Percentiles rank a stretch among this genome's conserved stretches.
phyloP scores from a whole-genome alignment of 345 rosid species.

The Heritiera fomes region DNA sequence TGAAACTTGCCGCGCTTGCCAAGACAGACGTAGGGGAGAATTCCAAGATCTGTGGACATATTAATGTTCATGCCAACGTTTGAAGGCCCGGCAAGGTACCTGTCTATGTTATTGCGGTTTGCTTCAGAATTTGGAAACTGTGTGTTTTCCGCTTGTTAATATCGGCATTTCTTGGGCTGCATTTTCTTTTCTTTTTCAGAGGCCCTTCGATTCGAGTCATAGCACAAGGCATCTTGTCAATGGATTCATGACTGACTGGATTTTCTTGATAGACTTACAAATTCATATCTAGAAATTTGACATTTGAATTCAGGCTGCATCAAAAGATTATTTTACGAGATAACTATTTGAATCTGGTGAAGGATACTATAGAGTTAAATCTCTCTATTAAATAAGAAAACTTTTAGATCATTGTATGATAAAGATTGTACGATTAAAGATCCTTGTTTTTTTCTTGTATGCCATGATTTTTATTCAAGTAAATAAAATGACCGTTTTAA shows the following conservation, averaged over 20 bases:
- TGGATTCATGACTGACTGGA: neutral
- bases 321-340: neutral
- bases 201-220: no score
- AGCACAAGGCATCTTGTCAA: neutral
- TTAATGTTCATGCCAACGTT: neutral
- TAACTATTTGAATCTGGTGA: neutral
- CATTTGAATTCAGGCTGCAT: neutral
- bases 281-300: neutral
- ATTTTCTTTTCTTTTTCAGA: neutral
- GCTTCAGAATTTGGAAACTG: conserved; percentile 7
- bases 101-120: neutral
- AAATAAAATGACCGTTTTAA: no score
- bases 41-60: neutral
- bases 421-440: no score
- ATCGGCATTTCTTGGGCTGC: neutral
- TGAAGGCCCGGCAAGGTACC: neutral
- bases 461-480: neutral
- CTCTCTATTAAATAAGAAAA: neutral
- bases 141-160: neutral
- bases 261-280: neutral
- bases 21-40: neutral
- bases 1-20: neutral
- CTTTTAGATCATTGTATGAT: no score
- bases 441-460: neutral
- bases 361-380: neutral